Percentiles rank a stretch among this genome's conserved stretches.
Conservation (phyloP, 306 rosid genomes). For the Rosa lucieae region DNA sequence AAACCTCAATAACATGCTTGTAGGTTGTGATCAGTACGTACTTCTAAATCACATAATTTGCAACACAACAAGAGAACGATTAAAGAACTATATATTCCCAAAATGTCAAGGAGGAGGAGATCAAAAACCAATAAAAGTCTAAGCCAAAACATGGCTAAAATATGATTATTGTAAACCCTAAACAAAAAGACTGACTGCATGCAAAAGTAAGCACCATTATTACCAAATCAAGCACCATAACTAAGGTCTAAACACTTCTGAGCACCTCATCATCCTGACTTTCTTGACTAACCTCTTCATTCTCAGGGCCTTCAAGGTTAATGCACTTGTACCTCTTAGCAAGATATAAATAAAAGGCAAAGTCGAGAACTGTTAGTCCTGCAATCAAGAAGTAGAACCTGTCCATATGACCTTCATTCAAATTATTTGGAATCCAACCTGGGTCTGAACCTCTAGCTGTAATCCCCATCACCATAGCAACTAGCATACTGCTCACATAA, state of each 20-base stretch:
- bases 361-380: slow-evolving; percentile 45
- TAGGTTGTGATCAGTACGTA: no score
- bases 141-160: not conserved
- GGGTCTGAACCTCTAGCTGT: slow-evolving; percentile 46
- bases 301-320: slow-evolving; percentile 13
- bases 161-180: not conserved
- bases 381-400: slow-evolving; percentile 73
- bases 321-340: slow-evolving; percentile 57
- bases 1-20: no score
- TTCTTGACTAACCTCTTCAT: not conserved
- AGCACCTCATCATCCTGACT: not conserved
- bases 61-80: not conserved
- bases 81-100: not conserved
- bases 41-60: no score
- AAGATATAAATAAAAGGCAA: slow-evolving; percentile 40
- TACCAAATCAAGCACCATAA: not conserved
- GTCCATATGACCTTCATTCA: slow-evolving; percentile 62
- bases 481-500: slow-evolving; percentile 59
- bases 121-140: not conserved
- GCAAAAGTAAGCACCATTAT: not conserved
- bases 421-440: slow-evolving; percentile 70
- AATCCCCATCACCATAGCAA: slow-evolving; percentile 51
- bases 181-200: slow-evolving; percentile 1
- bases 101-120: not conserved
- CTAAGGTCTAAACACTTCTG: slow-evolving; percentile 6